These are phyloP conservation scores for Zygosaccharomyces sapae DNA, from an alignment of 1,139 yeast genomes.

Conservation along the genomic window DNA sequence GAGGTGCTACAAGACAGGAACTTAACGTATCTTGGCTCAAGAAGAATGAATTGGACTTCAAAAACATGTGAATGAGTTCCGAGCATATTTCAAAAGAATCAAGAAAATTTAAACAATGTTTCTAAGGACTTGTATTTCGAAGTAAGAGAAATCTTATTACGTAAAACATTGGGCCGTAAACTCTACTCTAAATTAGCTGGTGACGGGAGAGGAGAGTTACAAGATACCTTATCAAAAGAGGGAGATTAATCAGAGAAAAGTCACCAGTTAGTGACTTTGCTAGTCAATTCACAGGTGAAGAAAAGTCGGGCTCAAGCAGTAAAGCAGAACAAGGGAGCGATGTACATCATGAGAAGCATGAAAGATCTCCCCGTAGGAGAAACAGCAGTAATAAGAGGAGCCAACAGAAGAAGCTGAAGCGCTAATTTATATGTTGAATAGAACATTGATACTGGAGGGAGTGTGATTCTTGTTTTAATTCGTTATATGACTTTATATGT, in stretches of 20 bases:
- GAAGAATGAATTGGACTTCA: conserved; percentile 90
- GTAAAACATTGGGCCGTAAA: conserved; percentile 42
- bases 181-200: conserved; percentile 33
- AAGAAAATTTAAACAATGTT: conserved; percentile 62
- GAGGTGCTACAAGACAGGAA: conserved; percentile 96
- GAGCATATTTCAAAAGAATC: conserved; percentile 79
- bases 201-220: conserved; percentile 22
- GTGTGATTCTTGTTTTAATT: too few species aligned
- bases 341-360: conserved; percentile 3
- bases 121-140: conserved; percentile 81
- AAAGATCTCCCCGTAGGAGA: not conserved
- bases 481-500: too few species aligned
- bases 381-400: not conserved
- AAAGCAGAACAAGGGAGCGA: conserved; percentile 8
- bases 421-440: not conserved
- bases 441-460: too few species aligned
- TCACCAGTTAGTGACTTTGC: conserved; percentile 68
- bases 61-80: conserved; percentile 85
- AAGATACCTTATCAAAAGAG: conserved; percentile 13
- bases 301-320: conserved; percentile 3
- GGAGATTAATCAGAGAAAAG: conserved; percentile 26
- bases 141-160: conserved; percentile 65
- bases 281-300: conserved; percentile 49
- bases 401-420: conserved; percentile 2
- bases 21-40: conserved; percentile 95